Base-by-base conservation (phyloP, 2,329 filamentous ascomycete genomes). In the Madurella fahalii region DNA sequence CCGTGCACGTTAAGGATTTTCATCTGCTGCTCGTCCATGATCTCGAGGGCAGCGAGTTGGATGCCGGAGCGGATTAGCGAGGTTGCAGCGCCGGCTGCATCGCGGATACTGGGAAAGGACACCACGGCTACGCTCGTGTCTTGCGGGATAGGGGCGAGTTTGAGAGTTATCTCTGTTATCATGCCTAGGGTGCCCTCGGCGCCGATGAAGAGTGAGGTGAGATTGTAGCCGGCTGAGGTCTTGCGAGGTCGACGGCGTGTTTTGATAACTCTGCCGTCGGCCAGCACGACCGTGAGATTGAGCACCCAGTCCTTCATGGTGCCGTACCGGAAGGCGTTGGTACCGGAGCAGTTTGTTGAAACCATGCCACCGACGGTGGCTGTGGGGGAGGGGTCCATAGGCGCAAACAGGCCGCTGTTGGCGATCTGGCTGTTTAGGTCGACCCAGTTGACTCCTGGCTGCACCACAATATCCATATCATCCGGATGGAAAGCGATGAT, bases 221-320 rank as follows among this genome's bases (percentile, higher is more conserved):
- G 72, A 56, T 89, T 88, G 65, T 90, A 89, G 0, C 86, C 86
- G 0, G 86, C 86, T 0, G 84, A 83, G 0, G 82, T 84, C 66
- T 90, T 90, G 13, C 83, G 74, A 2, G 87, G 86, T 4, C 86
- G 74, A 39, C 77, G 75, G 11, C 85, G 74, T 0, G 86, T 90
- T 64, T 87, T 89, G 68, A 90, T 83, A 16, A 86, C 69, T 17
- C 50, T 90, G 18, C 90, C 89, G 68, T 94, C 89, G 2, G 89
- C 87, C 50, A 95, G 77, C 1, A 95, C 89, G 2, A 94, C 86
- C 0, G 89, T 94, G 47, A 95, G 74, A 48, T 83, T 87, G 9
- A 93, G 72, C 1, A 94, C 89, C 89, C 89, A 95, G 67, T 95
- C 90, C 51, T 87, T 83, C 89, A 94, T 94, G 0, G 89, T 94